A percentile compares a stretch with the other conserved stretches of the same genome.
phyloP scores from a whole-genome alignment of 495 filamentous ascomycete genomes.

The Hypoxylon fuscum region DNA sequence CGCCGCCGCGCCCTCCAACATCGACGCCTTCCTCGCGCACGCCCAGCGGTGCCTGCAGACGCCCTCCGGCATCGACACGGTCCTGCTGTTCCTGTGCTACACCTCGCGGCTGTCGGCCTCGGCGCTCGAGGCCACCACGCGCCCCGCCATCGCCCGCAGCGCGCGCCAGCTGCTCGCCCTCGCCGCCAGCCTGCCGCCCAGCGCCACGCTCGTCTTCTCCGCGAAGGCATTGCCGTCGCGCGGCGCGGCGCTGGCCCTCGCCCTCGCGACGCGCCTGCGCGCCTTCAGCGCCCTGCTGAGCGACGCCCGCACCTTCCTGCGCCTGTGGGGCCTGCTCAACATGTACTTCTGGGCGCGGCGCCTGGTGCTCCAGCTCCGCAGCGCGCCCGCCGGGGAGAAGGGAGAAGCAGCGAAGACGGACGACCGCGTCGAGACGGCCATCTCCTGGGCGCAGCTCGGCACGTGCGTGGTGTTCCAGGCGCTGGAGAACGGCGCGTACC shows the following conservation, averaged over 20 bases:
- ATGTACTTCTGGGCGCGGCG: conserved; percentile 78
- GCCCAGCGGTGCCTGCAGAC: conserved; percentile 65
- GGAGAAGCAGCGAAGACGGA: conserved; percentile 13
- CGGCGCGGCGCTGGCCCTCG: conserved; percentile 52
- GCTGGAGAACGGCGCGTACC: conserved; percentile 85
- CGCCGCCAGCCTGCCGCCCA: conserved; percentile 48
- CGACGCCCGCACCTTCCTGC: conserved; percentile 75
- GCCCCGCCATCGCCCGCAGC: conserved; percentile 49
- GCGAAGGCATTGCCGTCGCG: conserved; percentile 46
- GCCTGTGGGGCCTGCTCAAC: conserved; percentile 80
- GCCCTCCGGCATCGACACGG: conserved; percentile 67
- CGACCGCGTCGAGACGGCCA: conserved; percentile 52
- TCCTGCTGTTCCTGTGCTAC: conserved; percentile 72
- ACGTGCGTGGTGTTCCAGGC: conserved; percentile 75
- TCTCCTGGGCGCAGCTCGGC: conserved; percentile 74
- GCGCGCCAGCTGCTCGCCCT: conserved; percentile 53
- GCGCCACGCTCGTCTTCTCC: conserved; percentile 48
- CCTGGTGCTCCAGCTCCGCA: conserved; percentile 55
- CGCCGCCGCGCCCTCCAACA: conserved; percentile 49
- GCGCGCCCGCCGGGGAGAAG: conserved; percentile 6
- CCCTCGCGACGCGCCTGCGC: conserved; percentile 54
- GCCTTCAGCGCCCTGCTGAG: conserved; percentile 62
- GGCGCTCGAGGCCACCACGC: conserved; percentile 47
- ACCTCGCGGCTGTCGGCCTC: conserved; percentile 61
- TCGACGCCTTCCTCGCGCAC: conserved; percentile 61